These are phyloP conservation scores for Omphalotus guepiniiformis DNA, from an alignment of 768 basidiomycete species.

Conservation along the genomic window DNA sequence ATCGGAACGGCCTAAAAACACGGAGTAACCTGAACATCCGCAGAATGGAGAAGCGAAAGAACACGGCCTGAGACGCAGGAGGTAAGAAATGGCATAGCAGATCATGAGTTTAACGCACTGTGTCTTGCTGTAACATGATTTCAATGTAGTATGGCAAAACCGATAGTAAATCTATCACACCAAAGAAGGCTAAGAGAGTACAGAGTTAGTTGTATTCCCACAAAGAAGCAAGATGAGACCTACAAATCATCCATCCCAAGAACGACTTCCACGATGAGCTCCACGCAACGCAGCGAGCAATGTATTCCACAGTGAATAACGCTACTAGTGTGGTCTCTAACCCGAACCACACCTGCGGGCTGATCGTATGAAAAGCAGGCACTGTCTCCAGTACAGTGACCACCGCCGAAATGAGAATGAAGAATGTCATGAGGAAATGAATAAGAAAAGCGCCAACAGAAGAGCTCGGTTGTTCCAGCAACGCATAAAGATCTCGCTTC, in stretches of 20 bases:
- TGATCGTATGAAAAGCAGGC: constrained; percentile 66
- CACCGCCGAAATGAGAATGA: constrained; percentile 71
- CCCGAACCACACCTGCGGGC: constrained; percentile 78
- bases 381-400: constrained; percentile 80
- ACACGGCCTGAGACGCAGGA: constrained; percentile 66
- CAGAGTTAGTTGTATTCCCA: constrained; percentile 10
- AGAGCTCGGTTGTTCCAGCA: constrained; percentile 79
- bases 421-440: constrained; percentile 63
- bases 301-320: constrained; percentile 84
- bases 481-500: constrained; percentile 61
- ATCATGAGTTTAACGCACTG: constrained; percentile 45
- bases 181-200: constrained; percentile 62
- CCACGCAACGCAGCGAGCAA: constrained; percentile 71
- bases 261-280: constrained; percentile 60
- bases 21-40: constrained; percentile 85
- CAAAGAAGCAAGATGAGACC: constrained; percentile 15
- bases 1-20: constrained; percentile 86
- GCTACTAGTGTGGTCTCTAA: constrained; percentile 77
- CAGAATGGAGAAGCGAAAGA: constrained; percentile 89
- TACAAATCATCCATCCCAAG: constrained; percentile 67
- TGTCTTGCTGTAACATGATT: constrained; percentile 78
- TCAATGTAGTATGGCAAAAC: constrained; percentile 91
- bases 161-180: constrained; percentile 79
- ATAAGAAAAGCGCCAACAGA: constrained; percentile 73
- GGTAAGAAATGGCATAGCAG: not conserved